Percentiles rank a stretch among this genome's conserved stretches.
phyloP scores from a whole-genome alignment of 2,329 filamentous ascomycete genomes.

The Penicillium janthinellum region DNA sequence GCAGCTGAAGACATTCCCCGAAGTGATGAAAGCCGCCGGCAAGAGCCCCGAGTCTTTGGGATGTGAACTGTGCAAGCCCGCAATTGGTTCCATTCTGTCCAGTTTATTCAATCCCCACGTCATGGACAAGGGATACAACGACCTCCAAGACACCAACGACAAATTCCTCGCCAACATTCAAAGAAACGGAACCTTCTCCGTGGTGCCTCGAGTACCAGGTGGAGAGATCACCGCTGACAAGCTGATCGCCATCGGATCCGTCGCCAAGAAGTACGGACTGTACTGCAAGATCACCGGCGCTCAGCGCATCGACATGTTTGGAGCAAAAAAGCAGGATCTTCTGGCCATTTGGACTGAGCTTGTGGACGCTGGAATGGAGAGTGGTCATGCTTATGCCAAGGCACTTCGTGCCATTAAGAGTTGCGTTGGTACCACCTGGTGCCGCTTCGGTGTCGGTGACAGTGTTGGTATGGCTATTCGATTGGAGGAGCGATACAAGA shows the following conservation, averaged over 20 bases:
- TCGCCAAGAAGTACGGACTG: conserved; percentile 79
- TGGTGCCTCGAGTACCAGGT: conserved; percentile 78
- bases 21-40: conserved; percentile 78
- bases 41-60: conserved; percentile 72
- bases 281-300: conserved; percentile 94
- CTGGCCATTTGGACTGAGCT: conserved; percentile 79
- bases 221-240: conserved; percentile 88
- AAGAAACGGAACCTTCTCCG: conserved; percentile 86
- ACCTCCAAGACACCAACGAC: conserved; percentile 89
- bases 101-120: conserved; percentile 83
- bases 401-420: conserved; percentile 86
- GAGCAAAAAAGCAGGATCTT: conserved; percentile 83
- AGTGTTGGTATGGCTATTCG: conserved; percentile 88
- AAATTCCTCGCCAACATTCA: conserved; percentile 87
- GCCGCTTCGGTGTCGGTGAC: conserved; percentile 83
- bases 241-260: conserved; percentile 77
- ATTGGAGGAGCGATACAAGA: conserved; percentile 88
- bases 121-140: conserved; percentile 69
- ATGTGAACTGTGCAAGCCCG: conserved; percentile 85
- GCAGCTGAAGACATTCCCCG: conserved; percentile 68
- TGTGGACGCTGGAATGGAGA: conserved; percentile 83
- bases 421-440: conserved; percentile 91
- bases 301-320: conserved; percentile 91
- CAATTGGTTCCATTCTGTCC: conserved; percentile 76
- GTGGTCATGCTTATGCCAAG: conserved; percentile 88